Percentiles rank a stretch among this genome's conserved stretches.
phyloP scores from a whole-genome alignment of 2,329 filamentous ascomycete genomes.

The Diaporthe vexans region DNA sequence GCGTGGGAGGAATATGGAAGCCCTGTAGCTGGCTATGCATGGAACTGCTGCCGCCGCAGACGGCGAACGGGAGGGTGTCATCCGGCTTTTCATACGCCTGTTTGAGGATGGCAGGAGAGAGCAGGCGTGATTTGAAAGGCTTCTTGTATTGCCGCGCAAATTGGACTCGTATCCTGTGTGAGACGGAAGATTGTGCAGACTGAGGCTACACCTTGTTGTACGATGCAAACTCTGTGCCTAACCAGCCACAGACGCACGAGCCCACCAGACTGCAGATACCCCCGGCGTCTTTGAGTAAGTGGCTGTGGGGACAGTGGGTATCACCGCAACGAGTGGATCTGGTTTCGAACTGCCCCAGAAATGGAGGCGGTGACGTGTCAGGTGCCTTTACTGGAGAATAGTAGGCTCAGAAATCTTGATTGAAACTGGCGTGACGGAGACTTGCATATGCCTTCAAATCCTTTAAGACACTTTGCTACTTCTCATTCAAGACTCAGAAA shows the following conservation, averaged over 20 bases:
- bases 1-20: neutral
- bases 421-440: neutral
- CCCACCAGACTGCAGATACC: neutral
- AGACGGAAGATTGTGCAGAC: no score
- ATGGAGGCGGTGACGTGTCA: constrained; percentile 37
- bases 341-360: constrained; percentile 32
- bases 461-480: neutral
- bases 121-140: no score
- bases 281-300: constrained; percentile 33
- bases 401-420: neutral
- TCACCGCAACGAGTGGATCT: constrained; percentile 26
- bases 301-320: constrained; percentile 37
- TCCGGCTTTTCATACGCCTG: neutral
- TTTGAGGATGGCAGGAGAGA: neutral
- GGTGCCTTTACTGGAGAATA: neutral
- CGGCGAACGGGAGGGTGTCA: neutral
- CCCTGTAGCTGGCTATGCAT: neutral
- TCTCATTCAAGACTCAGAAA: neutral
- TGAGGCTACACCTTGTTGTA: no score
- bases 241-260: constrained; percentile 13
- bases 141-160: no score
- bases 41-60: constrained; percentile 20
- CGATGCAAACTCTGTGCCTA: neutral
- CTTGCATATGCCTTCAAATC: neutral
- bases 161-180: no score